Conservation (phyloP, 2,329 filamentous ascomycete genomes). For the Penicillium sp. region DNA sequence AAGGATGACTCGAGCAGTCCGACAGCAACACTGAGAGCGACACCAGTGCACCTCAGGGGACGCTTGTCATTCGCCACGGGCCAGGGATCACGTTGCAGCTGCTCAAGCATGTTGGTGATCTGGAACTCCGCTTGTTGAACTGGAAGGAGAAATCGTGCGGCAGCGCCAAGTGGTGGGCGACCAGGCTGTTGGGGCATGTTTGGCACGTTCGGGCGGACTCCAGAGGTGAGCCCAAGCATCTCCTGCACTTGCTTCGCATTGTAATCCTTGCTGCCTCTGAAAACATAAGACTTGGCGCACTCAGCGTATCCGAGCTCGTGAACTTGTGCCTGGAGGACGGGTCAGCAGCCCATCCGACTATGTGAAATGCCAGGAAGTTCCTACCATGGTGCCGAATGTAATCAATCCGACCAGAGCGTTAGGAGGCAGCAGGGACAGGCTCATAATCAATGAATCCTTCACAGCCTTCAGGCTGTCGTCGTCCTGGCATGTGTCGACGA, state of each 20-base stretch:
- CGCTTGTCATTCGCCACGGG: conserved; percentile 93
- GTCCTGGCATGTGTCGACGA: conserved; percentile 72
- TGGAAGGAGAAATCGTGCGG: conserved; percentile 87
- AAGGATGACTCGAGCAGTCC: conserved; percentile 93
- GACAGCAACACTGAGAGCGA: conserved; percentile 93
- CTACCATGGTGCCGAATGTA: conserved; percentile 85
- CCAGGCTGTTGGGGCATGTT: conserved; percentile 74
- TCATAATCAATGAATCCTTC: conserved; percentile 71
- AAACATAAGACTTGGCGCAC: conserved; percentile 98
- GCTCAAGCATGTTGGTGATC: conserved; percentile 92
- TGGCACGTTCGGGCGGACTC: conserved; percentile 74
- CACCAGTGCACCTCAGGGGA: conserved; percentile 88
- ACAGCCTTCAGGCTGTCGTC: conserved; percentile 70
- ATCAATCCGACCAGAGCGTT: conserved; percentile 69
- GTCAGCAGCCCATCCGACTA: conserved; percentile 21
- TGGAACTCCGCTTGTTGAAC: conserved; percentile 97
- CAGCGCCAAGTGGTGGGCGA: conserved; percentile 76
- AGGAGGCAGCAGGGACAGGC: conserved; percentile 65
- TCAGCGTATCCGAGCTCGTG: conserved; percentile 98
- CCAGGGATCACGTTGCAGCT: conserved; percentile 96
- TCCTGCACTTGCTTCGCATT: conserved; percentile 98
- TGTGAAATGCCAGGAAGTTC: conserved; percentile 20
- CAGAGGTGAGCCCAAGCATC: conserved; percentile 83
- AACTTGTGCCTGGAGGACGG: conserved; percentile 73
- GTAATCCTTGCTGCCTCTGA: conserved; percentile 97